phyloP scores from a whole-genome alignment of 768 basidiomycete genomes.

The Lactarius psammicola region DNA sequence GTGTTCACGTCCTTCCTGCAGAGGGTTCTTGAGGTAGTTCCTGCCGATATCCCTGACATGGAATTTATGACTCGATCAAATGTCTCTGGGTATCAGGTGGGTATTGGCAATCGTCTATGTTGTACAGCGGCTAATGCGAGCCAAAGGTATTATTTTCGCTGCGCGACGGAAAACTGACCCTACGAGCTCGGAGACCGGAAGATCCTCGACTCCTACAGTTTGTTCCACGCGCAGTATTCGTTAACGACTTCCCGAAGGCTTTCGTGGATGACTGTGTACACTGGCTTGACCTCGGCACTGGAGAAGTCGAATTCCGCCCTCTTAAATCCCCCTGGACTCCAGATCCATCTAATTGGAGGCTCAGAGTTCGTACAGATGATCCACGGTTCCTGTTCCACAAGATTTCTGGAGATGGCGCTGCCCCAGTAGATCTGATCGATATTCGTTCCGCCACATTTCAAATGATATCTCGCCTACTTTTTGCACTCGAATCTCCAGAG shows the following conservation, averaged over 20 bases:
- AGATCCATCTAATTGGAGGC: no score
- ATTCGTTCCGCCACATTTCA: neutral
- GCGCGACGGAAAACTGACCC: neutral
- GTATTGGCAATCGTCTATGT: neutral
- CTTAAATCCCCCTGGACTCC: no score
- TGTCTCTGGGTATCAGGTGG: no score
- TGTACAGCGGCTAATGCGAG: neutral
- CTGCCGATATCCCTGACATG: constrained; percentile 1
- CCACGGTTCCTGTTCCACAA: no score
- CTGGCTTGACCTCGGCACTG: no score
- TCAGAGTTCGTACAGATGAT: no score
- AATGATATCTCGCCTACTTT: neutral
- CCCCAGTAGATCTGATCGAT: neutral
- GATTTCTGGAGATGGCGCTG: neutral
- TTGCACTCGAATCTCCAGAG: no score
- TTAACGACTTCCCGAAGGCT: no score
- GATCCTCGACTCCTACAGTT: no score
- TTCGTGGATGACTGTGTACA: no score
- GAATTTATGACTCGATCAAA: constrained; percentile 7
- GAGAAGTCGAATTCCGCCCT: no score
- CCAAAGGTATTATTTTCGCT: neutral
- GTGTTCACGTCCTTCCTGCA: neutral
- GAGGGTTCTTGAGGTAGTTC: constrained; percentile 4
- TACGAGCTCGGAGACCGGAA: neutral
- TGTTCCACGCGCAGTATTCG: no score